Evolutionary conservation across 768 basidiomycete species (phyloP).

Genomic region (Leccinum aurantiacum): DNA sequence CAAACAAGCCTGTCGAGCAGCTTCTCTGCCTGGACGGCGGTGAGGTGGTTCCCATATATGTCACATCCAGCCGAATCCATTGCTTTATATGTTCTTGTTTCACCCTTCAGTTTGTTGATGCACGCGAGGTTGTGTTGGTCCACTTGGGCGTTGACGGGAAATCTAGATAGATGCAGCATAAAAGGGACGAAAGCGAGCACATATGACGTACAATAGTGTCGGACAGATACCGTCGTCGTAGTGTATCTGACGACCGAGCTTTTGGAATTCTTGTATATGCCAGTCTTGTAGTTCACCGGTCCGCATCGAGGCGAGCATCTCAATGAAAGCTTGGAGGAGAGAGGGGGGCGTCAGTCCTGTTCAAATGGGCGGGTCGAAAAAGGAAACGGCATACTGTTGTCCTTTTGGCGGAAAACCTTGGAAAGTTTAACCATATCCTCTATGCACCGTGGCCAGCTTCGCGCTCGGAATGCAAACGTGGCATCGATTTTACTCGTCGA

Average conservation of each 20-base stretch:
- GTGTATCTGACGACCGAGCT: constrained; percentile 58
- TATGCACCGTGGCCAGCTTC: constrained; percentile 58
- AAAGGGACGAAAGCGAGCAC: not conserved
- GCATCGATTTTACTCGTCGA: constrained; percentile 50
- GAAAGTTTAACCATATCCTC: constrained; percentile 45
- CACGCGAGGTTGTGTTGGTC: constrained; percentile 25
- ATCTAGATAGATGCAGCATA: constrained; percentile 17
- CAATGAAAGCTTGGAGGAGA: constrained; percentile 71
- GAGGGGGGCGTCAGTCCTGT: not conserved
- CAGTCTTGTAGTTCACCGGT: constrained; percentile 68
- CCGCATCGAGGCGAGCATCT: constrained; percentile 98
- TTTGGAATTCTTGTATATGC: constrained; percentile 69
- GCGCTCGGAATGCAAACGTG: constrained; percentile 66
- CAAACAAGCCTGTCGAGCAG: constrained; percentile 53
- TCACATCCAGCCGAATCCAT: constrained; percentile 49
- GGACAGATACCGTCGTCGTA: constrained; percentile 84
- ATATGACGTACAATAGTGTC: constrained; percentile 74
- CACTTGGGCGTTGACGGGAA: constrained; percentile 29
- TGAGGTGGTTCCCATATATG: constrained; percentile 35
- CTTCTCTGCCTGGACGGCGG: constrained; percentile 24
- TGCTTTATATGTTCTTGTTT: constrained; percentile 35
- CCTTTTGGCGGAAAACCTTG: constrained; percentile 73
- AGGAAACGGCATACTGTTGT: constrained; percentile 40
- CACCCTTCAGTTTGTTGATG: constrained; percentile 27
- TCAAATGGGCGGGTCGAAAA: not conserved